Evolutionary conservation across 768 basidiomycete species (phyloP).

Genomic region (Pholiota conissans): DNA sequence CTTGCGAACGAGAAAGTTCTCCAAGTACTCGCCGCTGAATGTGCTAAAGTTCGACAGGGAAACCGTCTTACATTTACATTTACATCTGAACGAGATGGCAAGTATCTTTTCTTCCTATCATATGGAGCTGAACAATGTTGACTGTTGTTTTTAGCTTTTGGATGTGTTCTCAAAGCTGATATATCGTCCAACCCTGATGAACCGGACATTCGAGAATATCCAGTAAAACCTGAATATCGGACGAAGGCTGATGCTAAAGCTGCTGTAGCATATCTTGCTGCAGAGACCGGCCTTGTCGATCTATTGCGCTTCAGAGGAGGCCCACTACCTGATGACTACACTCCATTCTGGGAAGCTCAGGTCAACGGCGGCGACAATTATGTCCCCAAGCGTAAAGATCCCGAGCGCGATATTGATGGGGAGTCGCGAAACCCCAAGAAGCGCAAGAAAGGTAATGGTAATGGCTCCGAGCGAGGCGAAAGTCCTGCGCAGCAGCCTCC

Average conservation of each 20-base stretch:
- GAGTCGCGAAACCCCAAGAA: constrained; percentile 31
- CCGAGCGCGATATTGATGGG: constrained; percentile 23
- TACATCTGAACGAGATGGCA: constrained; percentile 52
- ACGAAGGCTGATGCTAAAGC: constrained; percentile 62
- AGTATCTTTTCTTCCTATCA: not conserved
- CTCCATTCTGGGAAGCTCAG: constrained; percentile 33
- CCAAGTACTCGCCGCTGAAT: constrained; percentile 46
- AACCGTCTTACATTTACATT: constrained; percentile 41
- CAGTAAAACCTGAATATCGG: constrained; percentile 49
- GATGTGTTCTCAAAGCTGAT: constrained; percentile 48
- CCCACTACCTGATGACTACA: constrained; percentile 43
- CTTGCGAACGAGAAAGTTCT: constrained; percentile 45
- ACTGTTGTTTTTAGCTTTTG: constrained; percentile 42
- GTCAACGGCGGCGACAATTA: constrained; percentile 26
- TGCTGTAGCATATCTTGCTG: constrained; percentile 53
- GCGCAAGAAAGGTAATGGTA: constrained; percentile 22
- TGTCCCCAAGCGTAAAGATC: constrained; percentile 36
- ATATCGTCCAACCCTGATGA: constrained; percentile 30
- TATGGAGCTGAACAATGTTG: not conserved
- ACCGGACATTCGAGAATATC: constrained; percentile 43
- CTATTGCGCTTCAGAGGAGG: constrained; percentile 56
- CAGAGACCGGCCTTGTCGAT: constrained; percentile 56
- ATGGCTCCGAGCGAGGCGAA: constrained; percentile 10
- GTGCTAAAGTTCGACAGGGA: constrained; percentile 38
- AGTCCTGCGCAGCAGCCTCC: not conserved